Conservation (phyloP, 2,329 filamentous ascomycete genomes). For the Diaporthe batatas region DNA sequence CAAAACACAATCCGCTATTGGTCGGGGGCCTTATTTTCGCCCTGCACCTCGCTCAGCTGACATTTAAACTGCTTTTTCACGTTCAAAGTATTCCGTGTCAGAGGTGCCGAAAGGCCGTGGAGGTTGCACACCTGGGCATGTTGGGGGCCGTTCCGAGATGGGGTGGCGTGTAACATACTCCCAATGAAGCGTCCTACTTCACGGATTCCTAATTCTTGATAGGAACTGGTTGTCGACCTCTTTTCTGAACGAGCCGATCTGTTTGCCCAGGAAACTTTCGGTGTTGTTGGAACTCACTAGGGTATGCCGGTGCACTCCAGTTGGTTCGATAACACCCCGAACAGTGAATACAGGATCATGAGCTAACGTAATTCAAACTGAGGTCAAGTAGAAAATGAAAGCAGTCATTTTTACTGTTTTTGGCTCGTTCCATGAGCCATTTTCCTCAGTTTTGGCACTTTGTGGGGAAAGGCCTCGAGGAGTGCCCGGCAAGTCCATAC, state of each 20-base stretch:
- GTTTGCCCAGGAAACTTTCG: neutral
- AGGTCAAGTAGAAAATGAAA: too few relatives aligned
- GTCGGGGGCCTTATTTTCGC: neutral
- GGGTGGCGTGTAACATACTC: neutral
- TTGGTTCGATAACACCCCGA: too few relatives aligned
- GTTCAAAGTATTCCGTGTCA: neutral
- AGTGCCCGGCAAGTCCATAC: too few relatives aligned
- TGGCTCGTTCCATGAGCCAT: too few relatives aligned
- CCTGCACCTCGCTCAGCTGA: slow-evolving; percentile 3
- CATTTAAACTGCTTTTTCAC: neutral
- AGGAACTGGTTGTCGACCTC: neutral
- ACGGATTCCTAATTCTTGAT: neutral
- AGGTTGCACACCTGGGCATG: too few relatives aligned
- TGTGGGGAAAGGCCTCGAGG: too few relatives aligned
- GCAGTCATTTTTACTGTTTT: too few relatives aligned
- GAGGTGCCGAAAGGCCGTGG: neutral
- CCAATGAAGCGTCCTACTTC: neutral
- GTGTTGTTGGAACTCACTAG: neutral
- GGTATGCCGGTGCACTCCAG: neutral
- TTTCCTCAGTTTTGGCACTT: too few relatives aligned
- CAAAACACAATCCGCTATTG: neutral
- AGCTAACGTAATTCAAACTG: too few relatives aligned
- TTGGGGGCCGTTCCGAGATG: slow-evolving; percentile 3
- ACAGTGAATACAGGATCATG: too few relatives aligned
- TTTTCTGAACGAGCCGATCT: neutral